Conservation (phyloP, 306 rosid species). For the Trifolium dubium region DNA sequence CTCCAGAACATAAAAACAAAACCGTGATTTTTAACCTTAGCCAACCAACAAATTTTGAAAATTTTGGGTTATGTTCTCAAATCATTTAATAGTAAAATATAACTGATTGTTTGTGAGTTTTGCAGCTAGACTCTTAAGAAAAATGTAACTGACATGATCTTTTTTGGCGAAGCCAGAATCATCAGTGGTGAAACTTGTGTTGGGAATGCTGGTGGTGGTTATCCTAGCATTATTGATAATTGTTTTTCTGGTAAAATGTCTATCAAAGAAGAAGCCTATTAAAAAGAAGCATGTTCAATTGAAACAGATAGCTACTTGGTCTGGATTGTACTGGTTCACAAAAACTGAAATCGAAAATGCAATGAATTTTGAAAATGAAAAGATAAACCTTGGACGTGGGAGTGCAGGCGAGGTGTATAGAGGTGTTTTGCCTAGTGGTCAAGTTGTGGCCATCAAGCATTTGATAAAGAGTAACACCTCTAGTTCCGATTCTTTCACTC, state of each 20-base stretch:
- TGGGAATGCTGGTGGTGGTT: conserved; percentile 35
- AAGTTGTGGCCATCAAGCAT: conserved; percentile 81
- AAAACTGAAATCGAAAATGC: conserved; percentile 77
- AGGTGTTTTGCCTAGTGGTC: conserved; percentile 89
- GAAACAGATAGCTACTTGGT: conserved; percentile 52
- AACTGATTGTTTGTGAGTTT: too few species aligned
- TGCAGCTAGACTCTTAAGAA: too few species aligned
- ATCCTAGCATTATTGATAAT: conserved; percentile 40
- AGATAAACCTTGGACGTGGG: conserved; percentile 70
- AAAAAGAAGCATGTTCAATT: conserved; percentile 42
- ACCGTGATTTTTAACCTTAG: too few species aligned
- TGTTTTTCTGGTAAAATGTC: conserved; percentile 48
- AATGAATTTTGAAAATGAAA: conserved; percentile 49
- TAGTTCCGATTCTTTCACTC: conserved; percentile 65
- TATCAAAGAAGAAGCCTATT: conserved; percentile 51
- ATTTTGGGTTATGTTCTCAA: too few species aligned
- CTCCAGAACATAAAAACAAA: too few species aligned
- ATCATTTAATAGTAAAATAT: too few species aligned
- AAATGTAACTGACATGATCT: neutral
- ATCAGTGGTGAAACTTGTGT: conserved; percentile 20
- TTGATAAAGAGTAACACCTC: conserved; percentile 55
- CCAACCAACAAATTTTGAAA: too few species aligned
- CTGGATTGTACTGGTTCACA: conserved; percentile 77
- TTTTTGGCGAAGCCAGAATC: conserved; percentile 39
- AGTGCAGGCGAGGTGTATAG: conserved; percentile 81